Percentiles rank a stretch among this genome's conserved stretches.
These are phyloP conservation scores for Candida schatavii DNA, from an alignment of 805 yeast genomes.

Conservation along the genomic window DNA sequence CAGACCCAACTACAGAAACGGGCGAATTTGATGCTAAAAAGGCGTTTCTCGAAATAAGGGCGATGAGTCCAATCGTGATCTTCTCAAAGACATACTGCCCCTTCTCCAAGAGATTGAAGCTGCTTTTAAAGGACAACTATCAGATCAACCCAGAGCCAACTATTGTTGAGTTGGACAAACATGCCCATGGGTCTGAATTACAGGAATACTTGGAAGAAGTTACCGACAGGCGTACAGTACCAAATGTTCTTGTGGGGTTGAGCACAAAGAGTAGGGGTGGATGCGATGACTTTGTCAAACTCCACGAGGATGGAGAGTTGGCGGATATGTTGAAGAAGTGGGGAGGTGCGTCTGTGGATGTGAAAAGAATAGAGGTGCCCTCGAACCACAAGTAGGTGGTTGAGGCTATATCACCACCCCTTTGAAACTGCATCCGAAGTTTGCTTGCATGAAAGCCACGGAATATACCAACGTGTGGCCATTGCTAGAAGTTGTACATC, in stretches of 20 bases:
- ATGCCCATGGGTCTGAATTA: conserved; percentile 68
- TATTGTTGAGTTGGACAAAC: conserved; percentile 80
- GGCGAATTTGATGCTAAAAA: conserved; percentile 32
- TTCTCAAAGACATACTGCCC: conserved; percentile 67
- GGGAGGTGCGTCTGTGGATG: conserved; percentile 55
- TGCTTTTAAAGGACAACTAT: conserved; percentile 59
- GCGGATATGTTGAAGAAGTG: conserved; percentile 53
- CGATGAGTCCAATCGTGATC: conserved; percentile 62
- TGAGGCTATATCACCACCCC: too few relatives aligned
- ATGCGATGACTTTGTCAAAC: conserved; percentile 67
- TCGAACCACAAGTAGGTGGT: conserved; percentile 39
- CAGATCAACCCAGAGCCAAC: conserved; percentile 68
- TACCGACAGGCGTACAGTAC: conserved; percentile 86
- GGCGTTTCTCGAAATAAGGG: conserved; percentile 52
- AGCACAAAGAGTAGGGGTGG: conserved; percentile 73
- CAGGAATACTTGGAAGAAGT: conserved; percentile 66
- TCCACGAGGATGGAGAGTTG: conserved; percentile 59
- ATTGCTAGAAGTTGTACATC: too few relatives aligned
- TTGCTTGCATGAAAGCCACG: too few relatives aligned
- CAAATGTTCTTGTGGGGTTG: conserved; percentile 77
- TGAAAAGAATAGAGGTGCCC: conserved; percentile 53
- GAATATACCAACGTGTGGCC: too few relatives aligned
- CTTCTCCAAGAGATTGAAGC: conserved; percentile 68
- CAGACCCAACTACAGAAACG: background rate
- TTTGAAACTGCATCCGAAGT: too few relatives aligned